A percentile compares a stretch with the other conserved stretches of the same genome.
phyloP scores from a whole-genome alignment of 1,284 basidiomycete species.

The Ustilago shanxiensis region DNA sequence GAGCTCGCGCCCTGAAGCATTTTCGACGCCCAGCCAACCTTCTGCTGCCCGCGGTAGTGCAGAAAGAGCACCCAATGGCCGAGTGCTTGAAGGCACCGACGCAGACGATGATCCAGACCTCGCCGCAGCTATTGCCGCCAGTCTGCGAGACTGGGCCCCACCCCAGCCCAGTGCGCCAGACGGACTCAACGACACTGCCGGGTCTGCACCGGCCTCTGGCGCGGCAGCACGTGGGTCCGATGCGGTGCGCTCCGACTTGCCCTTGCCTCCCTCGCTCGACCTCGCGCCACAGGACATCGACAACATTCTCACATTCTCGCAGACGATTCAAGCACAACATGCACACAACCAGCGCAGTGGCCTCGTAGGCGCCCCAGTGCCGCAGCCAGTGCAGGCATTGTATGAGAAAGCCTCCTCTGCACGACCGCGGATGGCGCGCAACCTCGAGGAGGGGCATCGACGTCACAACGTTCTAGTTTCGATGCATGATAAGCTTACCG shows the following conservation, averaged over 20 bases:
- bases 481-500: slow-evolving; percentile 92
- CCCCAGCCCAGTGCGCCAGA: slow-evolving; percentile 61
- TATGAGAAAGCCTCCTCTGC: slow-evolving; percentile 86
- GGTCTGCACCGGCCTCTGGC: slow-evolving; percentile 14
- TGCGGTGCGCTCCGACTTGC: slow-evolving; percentile 22
- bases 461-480: slow-evolving; percentile 88
- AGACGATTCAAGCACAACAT: slow-evolving; percentile 56
- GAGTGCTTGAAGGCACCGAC: slow-evolving; percentile 70
- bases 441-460: slow-evolving; percentile 84
- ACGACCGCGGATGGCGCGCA: slow-evolving; percentile 85
- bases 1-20: slow-evolving; percentile 76
- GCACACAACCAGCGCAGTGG: slow-evolving; percentile 51
- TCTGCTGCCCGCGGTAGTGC: slow-evolving; percentile 71
- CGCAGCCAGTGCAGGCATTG: slow-evolving; percentile 73
- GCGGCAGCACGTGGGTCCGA: slow-evolving; percentile 1
- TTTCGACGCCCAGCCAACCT: slow-evolving; percentile 68
- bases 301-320: slow-evolving; percentile 66
- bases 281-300: slow-evolving; percentile 64
- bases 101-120: slow-evolving; percentile 95
- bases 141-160: slow-evolving; percentile 78
- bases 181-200: slow-evolving; percentile 29
- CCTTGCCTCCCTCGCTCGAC: slow-evolving; percentile 62
- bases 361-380: slow-evolving; percentile 29
- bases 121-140: slow-evolving; percentile 93
- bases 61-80: slow-evolving; percentile 64